These are phyloP conservation scores for Candida ficus DNA, from an alignment of 805 yeast species.

Conservation along the genomic window DNA sequence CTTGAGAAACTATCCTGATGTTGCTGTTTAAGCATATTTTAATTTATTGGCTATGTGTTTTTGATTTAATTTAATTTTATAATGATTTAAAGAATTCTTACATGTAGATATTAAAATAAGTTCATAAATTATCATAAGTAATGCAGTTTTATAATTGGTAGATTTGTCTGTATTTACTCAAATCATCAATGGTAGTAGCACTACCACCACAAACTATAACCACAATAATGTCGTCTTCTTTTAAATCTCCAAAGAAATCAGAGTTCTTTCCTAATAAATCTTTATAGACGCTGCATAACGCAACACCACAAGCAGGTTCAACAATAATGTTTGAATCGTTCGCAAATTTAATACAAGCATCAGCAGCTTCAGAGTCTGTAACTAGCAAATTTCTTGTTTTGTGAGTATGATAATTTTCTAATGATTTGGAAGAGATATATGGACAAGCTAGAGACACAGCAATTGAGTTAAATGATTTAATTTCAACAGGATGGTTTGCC, in stretches of 20 bases:
- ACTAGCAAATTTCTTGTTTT: conserved; percentile 39
- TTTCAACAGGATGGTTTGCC: conserved; percentile 37
- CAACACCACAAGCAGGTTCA: conserved; percentile 75
- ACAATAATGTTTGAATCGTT: conserved; percentile 45
- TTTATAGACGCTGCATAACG: conserved; percentile 48
- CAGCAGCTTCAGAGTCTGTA: conserved; percentile 51
- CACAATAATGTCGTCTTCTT: conserved; percentile 40
- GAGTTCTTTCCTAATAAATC: conserved; percentile 27
- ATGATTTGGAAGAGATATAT: conserved; percentile 45
- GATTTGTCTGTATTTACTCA: conserved; percentile 14
- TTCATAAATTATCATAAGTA: too few relatives aligned
- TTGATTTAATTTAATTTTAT: neutral
- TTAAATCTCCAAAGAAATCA: conserved; percentile 26
- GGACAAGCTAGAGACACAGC: conserved; percentile 66
- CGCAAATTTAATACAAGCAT: conserved; percentile 46
- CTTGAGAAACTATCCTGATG: conserved; percentile 52
- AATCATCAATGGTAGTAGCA: conserved; percentile 29
- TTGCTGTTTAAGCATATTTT: conserved; percentile 2
- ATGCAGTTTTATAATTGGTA: conserved; percentile 11
- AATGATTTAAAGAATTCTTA: too few relatives aligned
- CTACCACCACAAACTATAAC: conserved; percentile 59
- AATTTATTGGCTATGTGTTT: neutral
- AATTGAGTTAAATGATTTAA: conserved; percentile 43
- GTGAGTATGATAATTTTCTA: conserved; percentile 38
- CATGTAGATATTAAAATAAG: too few relatives aligned